Percentiles rank a stretch among this genome's conserved stretches.
phyloP scores from a whole-genome alignment of 495 filamentous ascomycete genomes.

The Thermothielavioides terrestris region DNA sequence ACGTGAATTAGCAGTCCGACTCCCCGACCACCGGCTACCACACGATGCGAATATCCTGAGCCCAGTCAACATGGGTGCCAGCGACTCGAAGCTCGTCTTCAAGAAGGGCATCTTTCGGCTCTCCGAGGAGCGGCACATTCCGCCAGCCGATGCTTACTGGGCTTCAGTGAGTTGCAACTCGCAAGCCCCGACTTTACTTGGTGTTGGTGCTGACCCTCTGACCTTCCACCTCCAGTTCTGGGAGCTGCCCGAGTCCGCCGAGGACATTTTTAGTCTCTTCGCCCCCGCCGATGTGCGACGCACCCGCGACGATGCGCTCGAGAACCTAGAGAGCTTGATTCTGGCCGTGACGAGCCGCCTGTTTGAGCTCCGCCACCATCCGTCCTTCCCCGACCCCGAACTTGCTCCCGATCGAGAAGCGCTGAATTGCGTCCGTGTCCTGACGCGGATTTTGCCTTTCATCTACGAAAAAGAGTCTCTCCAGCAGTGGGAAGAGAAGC shows the following conservation, averaged over 20 bases:
- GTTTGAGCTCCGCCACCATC: slow-evolving; percentile 72
- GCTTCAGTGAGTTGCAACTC: slow-evolving; percentile 61
- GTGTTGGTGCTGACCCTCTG: no score
- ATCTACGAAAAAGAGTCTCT: slow-evolving; percentile 86
- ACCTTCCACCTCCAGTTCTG: slow-evolving; percentile 58
- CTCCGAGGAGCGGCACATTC: slow-evolving; percentile 81
- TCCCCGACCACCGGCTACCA: neutral
- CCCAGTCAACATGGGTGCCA: slow-evolving; percentile 75
- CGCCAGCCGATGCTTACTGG: slow-evolving; percentile 89
- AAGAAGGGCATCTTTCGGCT: slow-evolving; percentile 98
- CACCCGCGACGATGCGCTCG: slow-evolving; percentile 73
- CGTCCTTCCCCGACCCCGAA: slow-evolving; percentile 82
- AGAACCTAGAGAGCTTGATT: slow-evolving; percentile 88
- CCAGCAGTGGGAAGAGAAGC: slow-evolving; percentile 78
- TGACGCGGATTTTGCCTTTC: slow-evolving; percentile 87
- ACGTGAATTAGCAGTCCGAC: neutral
- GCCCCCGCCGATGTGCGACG: slow-evolving; percentile 87
- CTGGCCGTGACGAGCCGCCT: slow-evolving; percentile 73
- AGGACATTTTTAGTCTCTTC: slow-evolving; percentile 96
- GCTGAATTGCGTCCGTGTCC: slow-evolving; percentile 85
- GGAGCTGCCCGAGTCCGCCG: slow-evolving; percentile 91
- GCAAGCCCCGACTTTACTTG: no score
- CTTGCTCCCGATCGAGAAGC: slow-evolving; percentile 83
- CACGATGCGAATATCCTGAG: slow-evolving; percentile 18
- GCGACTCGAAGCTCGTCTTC: slow-evolving; percentile 98